Conservation (phyloP, 371 early-diverging fungal genomes). For the Vairimorpha apis region DNA sequence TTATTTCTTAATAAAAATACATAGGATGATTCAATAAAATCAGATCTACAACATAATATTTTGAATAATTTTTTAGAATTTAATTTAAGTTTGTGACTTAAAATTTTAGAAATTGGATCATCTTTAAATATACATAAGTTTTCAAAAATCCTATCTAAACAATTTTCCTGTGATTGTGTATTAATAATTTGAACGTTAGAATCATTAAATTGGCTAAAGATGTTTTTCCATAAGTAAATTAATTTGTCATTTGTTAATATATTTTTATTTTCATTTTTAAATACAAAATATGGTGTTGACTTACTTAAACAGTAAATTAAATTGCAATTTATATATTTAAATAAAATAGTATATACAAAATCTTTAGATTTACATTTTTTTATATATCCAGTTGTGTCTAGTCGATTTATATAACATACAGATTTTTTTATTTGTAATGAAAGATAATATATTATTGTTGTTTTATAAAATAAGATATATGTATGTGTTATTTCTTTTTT, state of each 20-base stretch:
- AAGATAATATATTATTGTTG: background rate
- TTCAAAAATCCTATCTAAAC: too few species aligned
- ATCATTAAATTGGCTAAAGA: background rate
- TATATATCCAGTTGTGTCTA: slow-evolving; percentile 5
- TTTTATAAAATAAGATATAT: slow-evolving; percentile 1
- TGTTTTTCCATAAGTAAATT: background rate
- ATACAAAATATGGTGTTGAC: background rate
- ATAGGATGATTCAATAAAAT: slow-evolving; percentile 27
- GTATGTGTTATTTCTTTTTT: background rate
- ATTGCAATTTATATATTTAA: background rate
- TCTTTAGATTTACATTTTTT: background rate
- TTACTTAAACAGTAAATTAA: slow-evolving; percentile 2
- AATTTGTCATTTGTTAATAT: background rate
- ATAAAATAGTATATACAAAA: background rate
- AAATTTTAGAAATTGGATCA: slow-evolving; percentile 24
- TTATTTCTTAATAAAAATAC: slow-evolving; percentile 25
- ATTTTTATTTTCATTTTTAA: background rate
- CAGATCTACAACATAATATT: slow-evolving; percentile 21
- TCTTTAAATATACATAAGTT: too few species aligned
- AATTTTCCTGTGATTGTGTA: too few species aligned
- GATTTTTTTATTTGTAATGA: background rate
- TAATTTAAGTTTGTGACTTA: background rate
- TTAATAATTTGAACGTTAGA: too few species aligned
- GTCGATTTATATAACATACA: slow-evolving; percentile 1
- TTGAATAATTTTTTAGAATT: slow-evolving; percentile 17